Percentiles rank a stretch among this genome's conserved stretches.
Conservation (phyloP, 2,329 filamentous ascomycete species). For the Talaromyces islandicus region DNA sequence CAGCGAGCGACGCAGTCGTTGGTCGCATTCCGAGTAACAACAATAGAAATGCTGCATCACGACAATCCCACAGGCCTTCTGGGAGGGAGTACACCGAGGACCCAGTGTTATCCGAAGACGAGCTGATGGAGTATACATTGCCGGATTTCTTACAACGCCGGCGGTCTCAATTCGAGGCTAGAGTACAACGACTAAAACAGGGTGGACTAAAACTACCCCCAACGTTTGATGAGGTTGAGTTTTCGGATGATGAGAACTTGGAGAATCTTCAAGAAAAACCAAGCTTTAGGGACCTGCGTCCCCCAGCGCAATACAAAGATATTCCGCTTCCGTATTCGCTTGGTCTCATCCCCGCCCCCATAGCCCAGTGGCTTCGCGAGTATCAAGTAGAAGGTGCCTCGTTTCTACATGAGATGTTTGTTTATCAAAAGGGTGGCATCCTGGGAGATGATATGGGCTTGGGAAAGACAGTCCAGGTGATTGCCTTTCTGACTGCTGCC, state of each 20-base stretch:
- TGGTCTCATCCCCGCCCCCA: conserved; percentile 77
- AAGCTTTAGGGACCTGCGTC: conserved; percentile 55
- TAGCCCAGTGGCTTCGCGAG: conserved; percentile 84
- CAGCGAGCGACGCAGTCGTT: conserved; percentile 32
- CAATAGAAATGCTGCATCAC: conserved; percentile 10
- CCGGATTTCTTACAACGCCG: conserved; percentile 69
- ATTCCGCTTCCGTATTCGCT: conserved; percentile 68
- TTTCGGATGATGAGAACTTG: conserved; percentile 63
- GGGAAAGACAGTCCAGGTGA: conserved; percentile 94
- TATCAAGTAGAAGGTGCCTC: conserved; percentile 83
- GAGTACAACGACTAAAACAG: conserved; percentile 54
- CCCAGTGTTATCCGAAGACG: conserved; percentile 45
- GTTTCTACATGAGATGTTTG: conserved; percentile 83
- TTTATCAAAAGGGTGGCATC: conserved; percentile 85
- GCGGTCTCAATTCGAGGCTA: conserved; percentile 62
- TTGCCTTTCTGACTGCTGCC: conserved; percentile 80
- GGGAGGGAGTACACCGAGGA: conserved; percentile 29
- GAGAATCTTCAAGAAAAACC: conserved; percentile 64
- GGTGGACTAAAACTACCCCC: conserved; percentile 72
- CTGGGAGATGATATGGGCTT: conserved; percentile 96
- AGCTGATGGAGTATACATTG: conserved; percentile 53
- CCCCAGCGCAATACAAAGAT: conserved; percentile 66
- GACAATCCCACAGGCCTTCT: conserved; percentile 19
- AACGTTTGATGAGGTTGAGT: conserved; percentile 66
- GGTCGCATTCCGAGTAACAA: conserved; percentile 25